Base-by-base conservation (phyloP, 129 eudicot genomes). In the Chrysanthemum seticuspe region DNA sequence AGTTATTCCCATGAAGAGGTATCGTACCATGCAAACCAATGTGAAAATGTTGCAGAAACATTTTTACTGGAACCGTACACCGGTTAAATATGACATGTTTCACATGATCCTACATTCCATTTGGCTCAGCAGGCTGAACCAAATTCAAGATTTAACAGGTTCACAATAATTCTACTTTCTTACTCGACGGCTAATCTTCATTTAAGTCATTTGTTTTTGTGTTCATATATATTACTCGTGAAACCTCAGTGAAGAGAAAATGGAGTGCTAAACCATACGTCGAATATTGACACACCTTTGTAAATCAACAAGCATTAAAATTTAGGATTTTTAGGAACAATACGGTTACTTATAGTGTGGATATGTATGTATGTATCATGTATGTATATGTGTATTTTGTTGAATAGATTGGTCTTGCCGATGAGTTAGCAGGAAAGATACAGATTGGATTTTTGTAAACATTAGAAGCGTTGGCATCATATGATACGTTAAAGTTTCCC, bases 61-160 rank as follows among this genome's bases (percentile, higher is more conserved):
- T 86, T 94, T 94, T 71, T 82, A 75, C 44, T 94, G 98, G 98
- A 83, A 94, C 52, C 78, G 71, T 1, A 67, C 48, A 34, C 97
- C 98, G 0, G 79, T 86, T 12, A 81, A 78, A 65, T 94, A 87
- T 65, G 98, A 94, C 86, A 25, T 94, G 75, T 94, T 94, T 67
- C 91, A 94, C 71, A 90, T 94, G 97, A 94, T 94, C 57, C 72
- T 94, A 57, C 96, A 94, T 81, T 94, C 98, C 1, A 77, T 94
- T 9, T 94, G 98, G 98, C 59, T 78, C 47, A 86, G 86, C 59
- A 85, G 97, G 82, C 86, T 94, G 27, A 90, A 83, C 74, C 93
- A 86, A 81, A 53, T 94, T 81, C 92, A 89, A 69, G 47, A 40
- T 1, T 7, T 40, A 40, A 40, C 47, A 8, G 10, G 47, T 40